These are phyloP conservation scores for Apiospora kogelbergensis DNA, from an alignment of 2,329 filamentous ascomycete species.

Conservation along the genomic window DNA sequence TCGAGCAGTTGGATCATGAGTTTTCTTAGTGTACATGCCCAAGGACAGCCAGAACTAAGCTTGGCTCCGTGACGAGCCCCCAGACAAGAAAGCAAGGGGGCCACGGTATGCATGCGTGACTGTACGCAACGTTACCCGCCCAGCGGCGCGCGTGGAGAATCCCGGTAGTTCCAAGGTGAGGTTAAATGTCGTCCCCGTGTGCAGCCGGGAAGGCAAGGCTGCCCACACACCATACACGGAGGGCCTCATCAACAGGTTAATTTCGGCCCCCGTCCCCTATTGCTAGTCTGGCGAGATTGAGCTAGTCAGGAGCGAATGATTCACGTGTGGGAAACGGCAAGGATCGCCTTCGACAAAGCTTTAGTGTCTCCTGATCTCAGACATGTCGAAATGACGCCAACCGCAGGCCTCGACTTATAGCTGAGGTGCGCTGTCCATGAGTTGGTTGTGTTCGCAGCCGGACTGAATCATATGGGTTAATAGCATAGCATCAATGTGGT, in stretches of 20 bases:
- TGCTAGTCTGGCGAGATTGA: not conserved
- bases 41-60: not conserved
- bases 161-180: not conserved
- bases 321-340: not conserved
- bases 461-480: constrained; percentile 1
- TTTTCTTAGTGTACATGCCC: not conserved
- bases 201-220: not conserved
- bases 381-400: not conserved
- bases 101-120: not conserved
- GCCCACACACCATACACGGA: too few relatives aligned
- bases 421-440: not conserved
- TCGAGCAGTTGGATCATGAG: not conserved
- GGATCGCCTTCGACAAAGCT: not conserved
- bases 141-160: not conserved
- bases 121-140: not conserved
- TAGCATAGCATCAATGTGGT: too few relatives aligned
- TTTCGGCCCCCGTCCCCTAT: not conserved
- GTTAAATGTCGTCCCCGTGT: not conserved
- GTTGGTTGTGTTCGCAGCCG: not conserved
- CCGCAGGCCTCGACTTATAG: not conserved
- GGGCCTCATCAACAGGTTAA: not conserved
- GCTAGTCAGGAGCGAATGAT: not conserved
- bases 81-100: not conserved
- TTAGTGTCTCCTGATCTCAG: not conserved
- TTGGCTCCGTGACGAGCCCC: not conserved